A percentile compares a stretch with the other conserved stretches of the same genome.
phyloP scores from a whole-genome alignment of 495 filamentous ascomycete species.

The Saxophila tyrrhenica region DNA sequence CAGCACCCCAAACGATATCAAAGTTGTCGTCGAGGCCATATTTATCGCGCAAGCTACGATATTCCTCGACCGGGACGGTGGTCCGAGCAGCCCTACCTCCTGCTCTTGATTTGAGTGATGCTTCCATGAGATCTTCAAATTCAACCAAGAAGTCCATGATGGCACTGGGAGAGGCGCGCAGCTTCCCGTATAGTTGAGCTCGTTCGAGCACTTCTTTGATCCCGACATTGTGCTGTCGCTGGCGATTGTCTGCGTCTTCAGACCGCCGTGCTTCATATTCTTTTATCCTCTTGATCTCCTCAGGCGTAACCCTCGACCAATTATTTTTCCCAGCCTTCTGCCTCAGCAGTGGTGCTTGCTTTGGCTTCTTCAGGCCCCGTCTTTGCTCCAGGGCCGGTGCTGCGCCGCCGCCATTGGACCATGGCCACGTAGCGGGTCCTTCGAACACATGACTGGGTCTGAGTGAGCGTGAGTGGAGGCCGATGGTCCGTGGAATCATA shows the following conservation, averaged over 20 bases:
- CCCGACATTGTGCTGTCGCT: too few relatives aligned
- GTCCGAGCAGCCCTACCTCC: not conserved
- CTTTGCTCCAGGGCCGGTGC: not conserved
- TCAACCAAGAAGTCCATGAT: not conserved
- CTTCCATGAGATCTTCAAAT: not conserved
- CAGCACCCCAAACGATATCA: not conserved
- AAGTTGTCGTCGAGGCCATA: not conserved
- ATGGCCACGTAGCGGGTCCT: too few relatives aligned
- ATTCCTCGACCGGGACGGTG: not conserved
- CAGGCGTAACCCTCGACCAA: not conserved
- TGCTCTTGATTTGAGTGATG: not conserved
- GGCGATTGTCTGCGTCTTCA: too few relatives aligned
- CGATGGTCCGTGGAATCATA: not conserved
- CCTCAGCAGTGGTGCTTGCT: not conserved
- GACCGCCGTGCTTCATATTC: not conserved
- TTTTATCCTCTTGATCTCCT: not conserved
- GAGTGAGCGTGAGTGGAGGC: too few relatives aligned
- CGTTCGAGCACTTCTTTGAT: too few relatives aligned
- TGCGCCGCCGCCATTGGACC: not conserved
- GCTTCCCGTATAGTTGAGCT: not conserved
- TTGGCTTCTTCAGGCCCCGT: not conserved
- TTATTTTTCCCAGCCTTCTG: not conserved
- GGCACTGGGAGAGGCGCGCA: not conserved
- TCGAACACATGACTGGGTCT: too few relatives aligned
- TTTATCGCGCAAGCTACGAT: not conserved